Base-by-base conservation (phyloP, 1,139 yeast species). In the Hyphopichia buzzinii region DNA sequence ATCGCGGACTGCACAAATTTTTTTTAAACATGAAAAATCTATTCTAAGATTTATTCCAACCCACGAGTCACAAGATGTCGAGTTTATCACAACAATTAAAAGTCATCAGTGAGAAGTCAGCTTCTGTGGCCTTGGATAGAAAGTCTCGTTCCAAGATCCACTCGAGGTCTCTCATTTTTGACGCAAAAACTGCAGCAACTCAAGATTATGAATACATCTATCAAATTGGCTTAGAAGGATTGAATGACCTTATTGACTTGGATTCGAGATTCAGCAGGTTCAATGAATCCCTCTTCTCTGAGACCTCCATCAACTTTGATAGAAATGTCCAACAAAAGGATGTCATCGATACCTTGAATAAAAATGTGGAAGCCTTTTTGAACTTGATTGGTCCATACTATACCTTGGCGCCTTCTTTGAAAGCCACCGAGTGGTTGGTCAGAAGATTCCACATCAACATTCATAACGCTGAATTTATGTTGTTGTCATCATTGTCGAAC, bases 401-500 rank as follows among this genome's bases (percentile, higher is more conserved):
- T 72, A 76, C 78, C 43, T 66, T 89, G 36, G 74, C 81, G 22
- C 87, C 95, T 12, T 77, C 96, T 2, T 57, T 88, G 35, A 83
- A 82, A 51, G 94, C 97, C 8, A 71, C 88, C 10, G 99, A 92
- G 65, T 92, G 98, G 98, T 77, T 92, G 27, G 83, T 92, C 17
- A 83, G 98, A 64, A 76, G 97, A 50, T 94, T 90, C 58, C 88
- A 86, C 56, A 79, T 87, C 47, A 92, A 92, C 55, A 72, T 86
- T 33, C 84, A 84, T 52, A 88, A 86, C 50, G 68, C 89, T 0
- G 97, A 92, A 56, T 56, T 71, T 40, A 55, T 92, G 27, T 54
- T 94, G 31, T 64, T 90, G 39, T 72, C 89, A 3, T 74, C 84
- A 2, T 68, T 92, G 49, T 95, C 97, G 19, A 86, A 85, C 61